Conservation (phyloP, 1,284 basidiomycete species). For the Sparassis latifolia region DNA sequence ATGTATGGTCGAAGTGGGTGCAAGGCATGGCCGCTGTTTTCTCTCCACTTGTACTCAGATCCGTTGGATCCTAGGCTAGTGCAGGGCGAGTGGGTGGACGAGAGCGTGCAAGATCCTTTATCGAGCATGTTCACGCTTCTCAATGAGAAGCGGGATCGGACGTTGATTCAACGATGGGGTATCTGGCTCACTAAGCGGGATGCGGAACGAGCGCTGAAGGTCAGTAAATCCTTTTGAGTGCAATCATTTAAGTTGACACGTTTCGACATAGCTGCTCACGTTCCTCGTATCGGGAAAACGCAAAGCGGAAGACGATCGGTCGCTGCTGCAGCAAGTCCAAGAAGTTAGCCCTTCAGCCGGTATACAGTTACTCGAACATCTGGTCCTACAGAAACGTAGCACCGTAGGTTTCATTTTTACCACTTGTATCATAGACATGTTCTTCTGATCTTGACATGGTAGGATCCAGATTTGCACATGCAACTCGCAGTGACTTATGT, state of each 20-base stretch:
- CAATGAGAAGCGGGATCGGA: slow-evolving; percentile 50
- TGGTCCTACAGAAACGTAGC: slow-evolving; percentile 67
- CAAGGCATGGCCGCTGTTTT: not conserved
- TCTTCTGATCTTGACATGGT: not conserved
- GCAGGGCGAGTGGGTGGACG: slow-evolving; percentile 64
- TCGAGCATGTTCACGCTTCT: slow-evolving; percentile 63
- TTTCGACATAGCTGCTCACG: slow-evolving; percentile 46
- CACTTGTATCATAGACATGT: not conserved
- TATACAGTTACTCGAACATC: slow-evolving; percentile 70
- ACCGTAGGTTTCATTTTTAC: slow-evolving; percentile 32
- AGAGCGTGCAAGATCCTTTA: slow-evolving; percentile 62
- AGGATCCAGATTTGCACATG: slow-evolving; percentile 56
- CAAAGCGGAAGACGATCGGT: slow-evolving; percentile 50
- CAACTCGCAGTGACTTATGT: slow-evolving; percentile 52
- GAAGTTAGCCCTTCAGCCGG: slow-evolving; percentile 53
- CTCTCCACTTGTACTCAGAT: not conserved
- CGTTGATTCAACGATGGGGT: slow-evolving; percentile 66
- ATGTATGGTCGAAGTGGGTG: slow-evolving; percentile 67
- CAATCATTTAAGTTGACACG: not conserved
- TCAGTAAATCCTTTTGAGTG: slow-evolving; percentile 24
- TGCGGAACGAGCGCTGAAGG: slow-evolving; percentile 66
- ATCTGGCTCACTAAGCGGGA: slow-evolving; percentile 76
- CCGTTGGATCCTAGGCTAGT: slow-evolving; percentile 44
- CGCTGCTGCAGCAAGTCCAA: slow-evolving; percentile 48
- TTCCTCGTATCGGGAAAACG: slow-evolving; percentile 44